Evolutionary conservation across 2,329 filamentous ascomycete genomes (phyloP), one percentile per base, ranked within the genome.

Genomic region (Sporothrix inflata): DNA sequence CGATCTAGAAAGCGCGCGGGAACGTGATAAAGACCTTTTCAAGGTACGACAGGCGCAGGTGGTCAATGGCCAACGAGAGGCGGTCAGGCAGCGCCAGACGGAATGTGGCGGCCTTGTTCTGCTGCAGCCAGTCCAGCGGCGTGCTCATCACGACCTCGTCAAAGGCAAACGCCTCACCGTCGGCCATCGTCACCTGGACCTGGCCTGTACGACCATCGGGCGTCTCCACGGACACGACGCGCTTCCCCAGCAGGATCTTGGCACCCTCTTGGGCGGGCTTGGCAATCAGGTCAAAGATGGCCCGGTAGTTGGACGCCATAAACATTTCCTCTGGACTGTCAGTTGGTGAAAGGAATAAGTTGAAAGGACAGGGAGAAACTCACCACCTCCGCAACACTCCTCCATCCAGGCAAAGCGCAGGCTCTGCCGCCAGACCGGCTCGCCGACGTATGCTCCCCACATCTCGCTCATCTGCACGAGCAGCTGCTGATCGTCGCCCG

Each of bases 401-500:
- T 91, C 89, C 38, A 91, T 80, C 82, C 87, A 89, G 77, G 90
- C 90, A 78, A 88, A 91, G 76, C 85, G 88, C 74, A 91, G 78
- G 76, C 87, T 90, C 77, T 91, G 89, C 60, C 80, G 83, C 75
- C 87, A 84, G 40, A 90, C 82, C 0, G 86, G 83, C 73, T 87
- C 87, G 7, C 89, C 89, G 9, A 91, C 86, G 78, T 91, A 91
- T 0, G 86, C 85, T 49, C 89, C 89, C 88, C 89, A 91, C 79
- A 89, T 85, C 72, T 86, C 85, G 21, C 85, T 85, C 76, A 88
- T 83, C 55, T 88, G 82, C 6, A 89, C 77, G 45, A 88, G 83
- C 0, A 83, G 82, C 38, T 82, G 77, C 72, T 85, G 83, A 73
- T 85, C 86, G 42, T 79, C 86, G 42, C 79, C 72, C 73, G 79